These are phyloP conservation scores for Pichia heedii DNA, from an alignment of 805 yeast genomes.

Conservation along the genomic window DNA sequence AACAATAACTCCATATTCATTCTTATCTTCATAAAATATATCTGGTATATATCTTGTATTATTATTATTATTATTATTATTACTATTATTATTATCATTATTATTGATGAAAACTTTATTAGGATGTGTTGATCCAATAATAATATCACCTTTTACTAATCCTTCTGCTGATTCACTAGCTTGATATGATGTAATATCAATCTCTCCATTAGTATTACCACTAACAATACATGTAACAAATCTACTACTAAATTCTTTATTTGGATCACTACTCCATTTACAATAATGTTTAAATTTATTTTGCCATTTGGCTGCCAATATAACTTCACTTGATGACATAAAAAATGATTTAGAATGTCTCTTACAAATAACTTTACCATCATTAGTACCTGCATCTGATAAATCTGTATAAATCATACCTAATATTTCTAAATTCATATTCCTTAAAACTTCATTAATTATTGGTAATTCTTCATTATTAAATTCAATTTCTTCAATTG, in stretches of 20 bases:
- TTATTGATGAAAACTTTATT: constrained; percentile 74
- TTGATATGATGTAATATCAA: constrained; percentile 86
- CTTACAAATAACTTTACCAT: constrained; percentile 86
- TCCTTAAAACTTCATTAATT: constrained; percentile 44
- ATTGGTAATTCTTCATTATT: neutral
- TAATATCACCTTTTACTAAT: constrained; percentile 74
- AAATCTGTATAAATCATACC: constrained; percentile 89
- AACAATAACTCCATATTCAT: constrained; percentile 85
- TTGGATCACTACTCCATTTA: constrained; percentile 41
- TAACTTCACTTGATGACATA: constrained; percentile 76
- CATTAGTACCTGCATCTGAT: constrained; percentile 75
- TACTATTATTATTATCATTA: constrained; percentile 50
- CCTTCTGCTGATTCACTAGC: constrained; percentile 85
- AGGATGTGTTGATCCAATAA: constrained; percentile 86
- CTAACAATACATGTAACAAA: constrained; percentile 89
- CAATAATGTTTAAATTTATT: constrained; percentile 50
- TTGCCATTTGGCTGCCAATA: constrained; percentile 79
- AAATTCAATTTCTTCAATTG: constrained; percentile 38
- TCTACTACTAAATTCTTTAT: constrained; percentile 70
- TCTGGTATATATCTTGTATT: constrained; percentile 86
- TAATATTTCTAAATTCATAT: constrained; percentile 58
- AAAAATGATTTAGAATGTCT: constrained; percentile 90
- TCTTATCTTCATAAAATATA: constrained; percentile 70
- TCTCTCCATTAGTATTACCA: constrained; percentile 83
- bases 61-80: constrained; percentile 61